These are phyloP conservation scores for Ophiostoma himal-ulmi DNA, from an alignment of 2,329 filamentous ascomycete species.

Conservation along the genomic window DNA sequence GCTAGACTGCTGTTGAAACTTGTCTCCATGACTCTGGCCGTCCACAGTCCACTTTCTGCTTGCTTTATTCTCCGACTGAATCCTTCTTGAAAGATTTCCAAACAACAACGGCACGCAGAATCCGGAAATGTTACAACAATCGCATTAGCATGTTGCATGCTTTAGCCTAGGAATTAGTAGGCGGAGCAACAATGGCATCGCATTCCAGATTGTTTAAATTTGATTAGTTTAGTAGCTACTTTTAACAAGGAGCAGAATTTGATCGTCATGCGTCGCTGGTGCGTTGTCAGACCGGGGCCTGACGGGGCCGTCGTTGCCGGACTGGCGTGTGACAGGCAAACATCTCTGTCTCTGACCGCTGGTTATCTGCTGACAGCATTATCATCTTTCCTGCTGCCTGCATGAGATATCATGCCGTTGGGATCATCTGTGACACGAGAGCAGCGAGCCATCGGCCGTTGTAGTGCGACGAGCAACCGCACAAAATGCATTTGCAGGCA, in stretches of 20 bases:
- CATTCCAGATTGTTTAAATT: neutral
- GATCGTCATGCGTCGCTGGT: constrained; percentile 8
- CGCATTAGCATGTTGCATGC: neutral
- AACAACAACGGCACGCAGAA: neutral
- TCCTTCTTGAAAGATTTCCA: neutral
- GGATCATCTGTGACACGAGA: neutral
- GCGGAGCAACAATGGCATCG: neutral
- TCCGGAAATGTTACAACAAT: neutral
- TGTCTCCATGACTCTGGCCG: neutral
- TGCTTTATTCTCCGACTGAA: neutral
- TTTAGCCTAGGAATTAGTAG: neutral
- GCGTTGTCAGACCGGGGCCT: neutral
- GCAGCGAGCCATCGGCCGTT: neutral
- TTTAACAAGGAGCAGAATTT: neutral
- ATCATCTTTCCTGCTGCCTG: neutral
- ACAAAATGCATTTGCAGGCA: neutral
- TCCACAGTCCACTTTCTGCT: neutral
- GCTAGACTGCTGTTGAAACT: neutral
- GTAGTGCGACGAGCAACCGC: neutral
- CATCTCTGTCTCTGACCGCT: constrained; percentile 7
- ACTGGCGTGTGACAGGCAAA: neutral
- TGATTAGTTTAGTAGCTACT: neutral
- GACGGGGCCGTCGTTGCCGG: constrained; percentile 1
- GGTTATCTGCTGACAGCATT: neutral
- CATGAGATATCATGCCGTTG: neutral